phyloP scores from a whole-genome alignment of 2,329 filamentous ascomycete species.

The Tothia fuscella region DNA sequence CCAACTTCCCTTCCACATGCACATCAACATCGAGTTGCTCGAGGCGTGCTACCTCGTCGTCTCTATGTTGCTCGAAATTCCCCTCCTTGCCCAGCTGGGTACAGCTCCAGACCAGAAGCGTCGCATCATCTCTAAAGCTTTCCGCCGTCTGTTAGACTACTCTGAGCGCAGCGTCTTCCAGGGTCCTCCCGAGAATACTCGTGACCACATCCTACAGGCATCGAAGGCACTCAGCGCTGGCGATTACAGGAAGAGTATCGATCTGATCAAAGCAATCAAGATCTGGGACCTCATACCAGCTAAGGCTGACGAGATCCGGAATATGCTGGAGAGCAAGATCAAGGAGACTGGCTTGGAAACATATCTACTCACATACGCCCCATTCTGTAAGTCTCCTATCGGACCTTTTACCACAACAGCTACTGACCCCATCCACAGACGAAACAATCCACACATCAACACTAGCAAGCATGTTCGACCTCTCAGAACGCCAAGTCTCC shows the following conservation, averaged over 20 bases:
- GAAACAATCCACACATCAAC: slow-evolving; percentile 84
- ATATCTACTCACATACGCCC: slow-evolving; percentile 98
- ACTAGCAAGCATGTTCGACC: slow-evolving; percentile 88
- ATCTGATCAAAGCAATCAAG: slow-evolving; percentile 95
- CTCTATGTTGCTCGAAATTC: slow-evolving; percentile 98
- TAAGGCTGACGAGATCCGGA: slow-evolving; percentile 83
- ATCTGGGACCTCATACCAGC: slow-evolving; percentile 94
- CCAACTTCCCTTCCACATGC: slow-evolving; percentile 99
- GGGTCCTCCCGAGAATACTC: slow-evolving; percentile 94
- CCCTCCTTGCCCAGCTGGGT: slow-evolving; percentile 88
- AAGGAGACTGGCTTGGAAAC: slow-evolving; percentile 97
- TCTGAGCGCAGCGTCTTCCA: slow-evolving; percentile 99
- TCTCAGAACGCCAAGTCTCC: slow-evolving; percentile 79
- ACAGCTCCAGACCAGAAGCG: slow-evolving; percentile 96
- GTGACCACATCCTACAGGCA: slow-evolving; percentile 98
- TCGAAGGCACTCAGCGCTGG: slow-evolving; percentile 93
- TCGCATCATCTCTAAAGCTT: slow-evolving; percentile 97
- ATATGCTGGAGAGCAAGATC: slow-evolving; percentile 94
- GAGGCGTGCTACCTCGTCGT: slow-evolving; percentile 98
- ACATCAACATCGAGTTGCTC: slow-evolving; percentile 97
- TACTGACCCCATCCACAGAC: slow-evolving; percentile 29
- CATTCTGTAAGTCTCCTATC: slow-evolving; percentile 48
- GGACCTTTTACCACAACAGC: neutral
- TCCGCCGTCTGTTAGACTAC: slow-evolving; percentile 98
- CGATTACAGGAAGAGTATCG: slow-evolving; percentile 94